Evolutionary conservation across 495 filamentous ascomycete genomes (phyloP), one percentile per base, ranked within the genome.

Genomic region (Daldinia vernicosa): DNA sequence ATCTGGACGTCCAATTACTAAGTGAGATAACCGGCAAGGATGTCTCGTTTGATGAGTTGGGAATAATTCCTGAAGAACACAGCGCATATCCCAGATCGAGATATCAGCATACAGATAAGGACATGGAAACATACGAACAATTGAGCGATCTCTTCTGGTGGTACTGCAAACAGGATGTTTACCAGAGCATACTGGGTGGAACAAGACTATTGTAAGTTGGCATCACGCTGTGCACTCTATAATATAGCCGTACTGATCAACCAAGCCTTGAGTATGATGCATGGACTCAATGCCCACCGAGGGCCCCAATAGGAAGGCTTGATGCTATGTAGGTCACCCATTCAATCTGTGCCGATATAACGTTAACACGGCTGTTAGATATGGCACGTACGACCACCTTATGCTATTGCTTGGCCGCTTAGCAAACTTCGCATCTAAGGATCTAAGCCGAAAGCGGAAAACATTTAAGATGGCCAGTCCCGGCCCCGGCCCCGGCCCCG

Each of bases 61-160:
- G 75, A 19, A 74, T 77, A 74, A 37, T 73, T 14, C 75, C 74
- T 14, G 75, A 76, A 51, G 70, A 67, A 11, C 58, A 61, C 12
- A 74, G 75, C 64, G 61, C 68, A 32, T 75, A 76, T 39, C 65
- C 57, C 11, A 65, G 60, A 28, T 69, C 73, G 55, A 76, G 74
- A 45, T 59, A 68, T 11, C 71, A 69, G n/a, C 88, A 90, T 45
- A 88, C 88, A 3, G 84, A 87, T 19, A 90, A 89, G 62, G 93
- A 95, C 54, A 85, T 94, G 55, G 92, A 94, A 66, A 87, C 81
- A 26, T 96, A 92, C 74, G 89, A 93, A 75, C 87, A 92, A 39
- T 86, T 96, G 59, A 88, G 90, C 60, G 95, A 99, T 79, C 82
- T 99, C 30, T 97, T 91, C 80, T 99, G 95, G 95, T 98, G 93